Conservation (phyloP, 169 alveolate genomes). For the Babesia bovis region DNA sequence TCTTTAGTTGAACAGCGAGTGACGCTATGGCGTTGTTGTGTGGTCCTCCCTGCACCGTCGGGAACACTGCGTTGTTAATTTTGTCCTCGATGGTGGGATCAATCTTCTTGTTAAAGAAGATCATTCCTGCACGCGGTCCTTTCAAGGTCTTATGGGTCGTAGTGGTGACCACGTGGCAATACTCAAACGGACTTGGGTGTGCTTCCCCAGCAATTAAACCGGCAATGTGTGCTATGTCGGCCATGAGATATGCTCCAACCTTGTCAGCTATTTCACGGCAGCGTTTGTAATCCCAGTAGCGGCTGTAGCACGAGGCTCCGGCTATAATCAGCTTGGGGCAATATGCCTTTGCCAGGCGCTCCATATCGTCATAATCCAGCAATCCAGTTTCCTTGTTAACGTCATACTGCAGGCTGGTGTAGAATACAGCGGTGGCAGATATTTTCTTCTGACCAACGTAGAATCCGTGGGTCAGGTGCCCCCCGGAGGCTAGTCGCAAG, state of each 20-base stretch:
- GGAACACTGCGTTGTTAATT: constrained; percentile 94
- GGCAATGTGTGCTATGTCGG: constrained; percentile 96
- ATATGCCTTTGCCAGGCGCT: constrained; percentile 83
- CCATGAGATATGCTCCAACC: constrained; percentile 92
- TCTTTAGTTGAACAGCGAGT: constrained; percentile 83
- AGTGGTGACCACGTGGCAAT: constrained; percentile 95
- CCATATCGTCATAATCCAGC: constrained; percentile 90
- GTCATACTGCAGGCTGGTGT: constrained; percentile 91
- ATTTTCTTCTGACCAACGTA: constrained; percentile 87
- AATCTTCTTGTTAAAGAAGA: constrained; percentile 86
- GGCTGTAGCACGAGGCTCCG: constrained; percentile 79
- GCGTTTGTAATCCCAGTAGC: constrained; percentile 84
- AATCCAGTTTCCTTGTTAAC: constrained; percentile 87
- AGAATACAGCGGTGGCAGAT: constrained; percentile 91
- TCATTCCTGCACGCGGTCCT: constrained; percentile 95
- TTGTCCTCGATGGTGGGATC: constrained; percentile 83
- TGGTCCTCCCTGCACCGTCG: constrained; percentile 96
- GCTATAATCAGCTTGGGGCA: constrained; percentile 72
- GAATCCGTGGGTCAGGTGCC: constrained; percentile 93
- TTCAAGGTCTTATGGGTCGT: constrained; percentile 96
- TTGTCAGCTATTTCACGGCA: constrained; percentile 91
- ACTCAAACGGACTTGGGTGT: constrained; percentile 88
- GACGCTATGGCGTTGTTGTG: constrained; percentile 88
- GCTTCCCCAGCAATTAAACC: constrained; percentile 92
- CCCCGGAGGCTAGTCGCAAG: constrained; percentile 94